Conservation (phyloP, 768 basidiomycete species). For the Lactifluus echinatus region DNA sequence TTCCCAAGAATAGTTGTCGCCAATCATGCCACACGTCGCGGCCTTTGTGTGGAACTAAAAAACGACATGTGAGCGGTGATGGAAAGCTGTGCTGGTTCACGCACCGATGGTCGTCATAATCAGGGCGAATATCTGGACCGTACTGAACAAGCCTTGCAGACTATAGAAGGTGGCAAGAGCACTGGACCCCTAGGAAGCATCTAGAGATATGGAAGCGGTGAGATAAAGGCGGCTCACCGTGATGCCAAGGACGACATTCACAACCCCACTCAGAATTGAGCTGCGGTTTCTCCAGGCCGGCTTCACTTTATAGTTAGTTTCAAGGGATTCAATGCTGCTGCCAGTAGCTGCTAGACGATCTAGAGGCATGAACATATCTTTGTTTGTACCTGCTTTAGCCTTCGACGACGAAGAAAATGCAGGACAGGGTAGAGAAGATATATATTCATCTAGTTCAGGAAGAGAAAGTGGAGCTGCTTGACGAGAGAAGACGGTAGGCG, state of each 20-base stretch:
- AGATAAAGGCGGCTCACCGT: slow-evolving; percentile 34
- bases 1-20: slow-evolving; percentile 54
- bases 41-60: slow-evolving; percentile 34
- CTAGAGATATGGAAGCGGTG: background rate
- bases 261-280: slow-evolving; percentile 39
- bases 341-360: slow-evolving; percentile 42
- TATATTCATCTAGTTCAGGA: slow-evolving; percentile 17
- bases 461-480: slow-evolving; percentile 14
- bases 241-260: slow-evolving; percentile 43
- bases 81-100: background rate
- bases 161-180: slow-evolving; percentile 61
- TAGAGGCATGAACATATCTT: slow-evolving; percentile 56
- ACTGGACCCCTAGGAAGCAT: slow-evolving; percentile 50
- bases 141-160: slow-evolving; percentile 58
- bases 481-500: slow-evolving; percentile 11
- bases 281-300: slow-evolving; percentile 50
- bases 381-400: background rate
- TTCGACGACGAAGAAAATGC: slow-evolving; percentile 6
- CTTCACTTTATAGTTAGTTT: slow-evolving; percentile 40
- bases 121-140: slow-evolving; percentile 63
- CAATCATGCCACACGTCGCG: slow-evolving; percentile 37
- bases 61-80: slow-evolving; percentile 16
- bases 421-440: slow-evolving; percentile 11
- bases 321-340: slow-evolving; percentile 49
- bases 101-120: slow-evolving; percentile 59